Evolutionary conservation across 163 green algal species (phyloP), one percentile per base, ranked within the genome.

Genomic region (Scenedesmus sp.): DNA sequence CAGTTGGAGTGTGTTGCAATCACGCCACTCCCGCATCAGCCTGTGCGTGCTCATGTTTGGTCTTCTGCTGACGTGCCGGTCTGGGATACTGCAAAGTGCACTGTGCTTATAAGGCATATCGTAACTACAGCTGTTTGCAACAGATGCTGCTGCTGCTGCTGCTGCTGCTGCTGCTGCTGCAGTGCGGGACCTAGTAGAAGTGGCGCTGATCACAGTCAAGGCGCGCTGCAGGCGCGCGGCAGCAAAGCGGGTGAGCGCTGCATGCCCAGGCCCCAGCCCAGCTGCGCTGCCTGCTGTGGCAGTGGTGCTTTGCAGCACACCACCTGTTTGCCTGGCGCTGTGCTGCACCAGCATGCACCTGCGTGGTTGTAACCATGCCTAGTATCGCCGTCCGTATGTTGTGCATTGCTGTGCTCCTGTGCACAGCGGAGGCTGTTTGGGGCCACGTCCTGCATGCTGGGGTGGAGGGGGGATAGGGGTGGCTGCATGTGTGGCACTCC

Each of bases 101-200:
- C n/a, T n/a, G n/a, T n/a, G n/a, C n/a, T n/a, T n/a, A n/a, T n/a
- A n/a, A n/a, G n/a, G n/a, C n/a, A n/a, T n/a, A n/a, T n/a, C n/a
- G n/a, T n/a, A n/a, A 56, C 10, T 56, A 10, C 46, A 56, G 46
- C 46, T 56, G 46, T 10, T 10, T 10, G 46, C 46, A 56, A 56
- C 46, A 56, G 7, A 10, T 56, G 46, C 46, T 18, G 7, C 7
- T 56, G 46, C 46, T 56, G 46, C 56, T 70, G 56, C n/a, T 3
- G 1, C 53, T 65, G 53, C 53, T 26, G 59, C 59, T 72, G 59
- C 59, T 35, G 59, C 49, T 72, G 59, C 65, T 76, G 65, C 65
- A 76, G 98, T 99, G 35, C 94, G 97, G 0, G 98, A 99, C 91
- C 94, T 99, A 89, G 95, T 99, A 79, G 98, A 99, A 80, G 96